Evolutionary conservation across 306 rosid species (phyloP), one percentile per base, ranked within the genome.

Genomic region (Trifolium subterraneum): DNA sequence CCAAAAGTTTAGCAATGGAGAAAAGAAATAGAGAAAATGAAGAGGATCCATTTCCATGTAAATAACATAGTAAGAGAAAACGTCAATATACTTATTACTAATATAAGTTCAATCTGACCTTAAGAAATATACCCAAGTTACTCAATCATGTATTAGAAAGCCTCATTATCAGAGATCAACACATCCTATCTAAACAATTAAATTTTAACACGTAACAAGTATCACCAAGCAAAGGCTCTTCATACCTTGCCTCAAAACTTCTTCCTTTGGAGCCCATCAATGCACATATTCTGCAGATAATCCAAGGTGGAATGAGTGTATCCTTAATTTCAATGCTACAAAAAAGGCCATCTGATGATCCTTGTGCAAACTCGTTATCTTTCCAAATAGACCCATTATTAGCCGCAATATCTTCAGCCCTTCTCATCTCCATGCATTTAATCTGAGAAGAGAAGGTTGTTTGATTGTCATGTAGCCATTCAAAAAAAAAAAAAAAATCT

Each of bases 231-330:
- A 68, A 77, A 79, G 16, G 29, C 42, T 66, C 70, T 39, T 25
- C 81, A 22, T 89, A 95, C 99, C 98, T 92, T 51, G 99, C 93
- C 76, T 87, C 99, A n/a, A 92, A 95, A 86, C 84, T 88, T 85
- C 61, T 87, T 76, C 88, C 96, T 84, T 86, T 87, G 4, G 96
- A 90, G 8, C 92, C 66, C 86, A 94, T 67, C 54, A 84, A 42
- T 33, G 88, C 81, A 69, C 95, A 90, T 52, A 87, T 20, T 59
- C 88, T 76, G 74, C 83, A 59, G 66, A 88, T 81, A 81, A 88
- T 78, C 99, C 99, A 94, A 18, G 97, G 97, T 29, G 99, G 98
- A 82, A 92, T 83, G 83, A 88, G 65, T 51, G 92, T 38, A 81
- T 86, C 97, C 76, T 85, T 92, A 58, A 95, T 84, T 84, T 95